Evolutionary conservation across 2,329 filamentous ascomycete genomes (phyloP), one percentile per base, ranked within the genome.

Genomic region (Fusarium sp.): DNA sequence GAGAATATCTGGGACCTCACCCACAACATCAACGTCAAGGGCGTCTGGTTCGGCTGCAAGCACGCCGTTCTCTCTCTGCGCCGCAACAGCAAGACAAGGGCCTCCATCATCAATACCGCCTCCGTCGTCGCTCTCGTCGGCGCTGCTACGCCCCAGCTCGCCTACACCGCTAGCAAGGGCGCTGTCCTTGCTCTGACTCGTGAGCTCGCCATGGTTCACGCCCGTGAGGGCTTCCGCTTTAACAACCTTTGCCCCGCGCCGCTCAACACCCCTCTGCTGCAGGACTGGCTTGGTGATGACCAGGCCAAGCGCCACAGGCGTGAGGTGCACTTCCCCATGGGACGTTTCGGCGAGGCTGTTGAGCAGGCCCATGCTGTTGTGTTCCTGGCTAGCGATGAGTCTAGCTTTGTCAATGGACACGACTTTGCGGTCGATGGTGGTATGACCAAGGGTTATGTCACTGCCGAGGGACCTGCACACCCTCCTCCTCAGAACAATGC

Each of bases 381-480:
- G 8, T 96, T 96, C 79, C 78, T 96, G 58, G 92, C 92, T 9
- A 93, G 88, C 65, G 92, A 96, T 67, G 92, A 96, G 80, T 88
- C 89, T 71, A 92, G 90, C 80, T 96, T 96, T 70, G 90, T 96
- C 71, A 96, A 95, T 65, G 93, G 91, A 10, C 89, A 87, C 56
- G 95, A 98, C 74, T 96, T 98, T 79, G 89, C 96, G 5, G 93
- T 98, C 23, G 95, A 99, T 71, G 95, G 95, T 55, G 94, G 94
- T 57, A 92, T 99, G 91, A 94, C 88, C 71, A 97, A 91, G 83
- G 91, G 93, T 39, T 98, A 97, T 76, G 87, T 90, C 25, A 90
- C 87, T 1, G 79, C 87, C 2, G 86, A 89, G 76, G 87, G 87
- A 4, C 79, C 83, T 13, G 72, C 85, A 9, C 67, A 79, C 0